Base-by-base conservation (phyloP, 2,329 filamentous ascomycete species). In the Penicillium sp. region DNA sequence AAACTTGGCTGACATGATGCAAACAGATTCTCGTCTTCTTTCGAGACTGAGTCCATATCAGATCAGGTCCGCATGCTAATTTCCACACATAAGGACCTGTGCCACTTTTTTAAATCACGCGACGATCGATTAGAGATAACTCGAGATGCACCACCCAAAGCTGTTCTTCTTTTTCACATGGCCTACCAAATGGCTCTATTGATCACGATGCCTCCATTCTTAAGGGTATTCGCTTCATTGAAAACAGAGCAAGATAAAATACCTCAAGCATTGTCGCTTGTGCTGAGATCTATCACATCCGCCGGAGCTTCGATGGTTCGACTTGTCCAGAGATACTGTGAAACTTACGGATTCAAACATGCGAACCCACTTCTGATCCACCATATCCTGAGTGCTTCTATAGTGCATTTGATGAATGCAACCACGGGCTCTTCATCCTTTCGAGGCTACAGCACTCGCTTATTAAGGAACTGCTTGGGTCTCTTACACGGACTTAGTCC, bases 361-460 rank as follows among this genome's bases (percentile, higher is more conserved):
- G 52, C 52, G 3, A 54, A 54, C 21, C 52, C 52, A 14, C 28
- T 54, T 16, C 10, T 54, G 14, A 54, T 54, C 19, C 52, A 54
- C 24, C 52, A 51, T 19, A 14, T 54, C 6, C 42, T 50, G 2
- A 54, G 52, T 39, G 52, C 47, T 4, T 46, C 52, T 11, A 54
- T 54, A 19, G 47, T 54, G 9, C 52, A 54, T 42, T 18, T 54
- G 13, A 54, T 54, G 46, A 54, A 40, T 7, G 44, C 52, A 14
- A 50, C 47, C 4, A 19, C 37, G 13, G 47, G 26, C n/a, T 50
- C 47, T 5, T 34, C 21, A 13, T 21, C 40, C 3, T 36, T 54
- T 9, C 31, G 52, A 21, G 26, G 52, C 14, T 31, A 50, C 16
- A 54, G 47, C 18, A 54, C 52, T 18, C 47, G 40, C 3, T 50